These are phyloP conservation scores for Nitzschia sp. DNA, from an alignment of 108 stramenopile genomes.

Conservation along the genomic window DNA sequence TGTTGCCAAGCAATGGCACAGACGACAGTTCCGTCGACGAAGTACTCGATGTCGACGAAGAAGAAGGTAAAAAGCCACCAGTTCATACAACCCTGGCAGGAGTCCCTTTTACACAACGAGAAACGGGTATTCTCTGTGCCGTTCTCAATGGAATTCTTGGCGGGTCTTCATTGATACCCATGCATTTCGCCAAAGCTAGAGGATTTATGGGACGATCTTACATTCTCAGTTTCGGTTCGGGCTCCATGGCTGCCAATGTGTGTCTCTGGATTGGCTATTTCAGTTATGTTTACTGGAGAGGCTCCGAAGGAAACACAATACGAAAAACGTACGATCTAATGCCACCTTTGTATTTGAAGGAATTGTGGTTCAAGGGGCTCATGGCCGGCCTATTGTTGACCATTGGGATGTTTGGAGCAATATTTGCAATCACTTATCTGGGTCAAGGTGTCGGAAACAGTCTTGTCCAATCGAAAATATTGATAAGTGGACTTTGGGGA, in stretches of 20 bases:
- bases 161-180: slow-evolving; percentile 50
- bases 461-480: slow-evolving; percentile 34
- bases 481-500: slow-evolving; percentile 68
- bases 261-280: slow-evolving; percentile 39
- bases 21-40: no score
- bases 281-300: slow-evolving; percentile 11
- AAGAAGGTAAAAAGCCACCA: neutral
- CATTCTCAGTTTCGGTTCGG: slow-evolving; percentile 47
- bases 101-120: slow-evolving; percentile 27
- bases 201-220: slow-evolving; percentile 34
- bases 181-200: slow-evolving; percentile 51
- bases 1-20: no score
- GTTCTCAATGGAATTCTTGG: slow-evolving; percentile 50
- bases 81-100: neutral
- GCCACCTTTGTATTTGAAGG: slow-evolving; percentile 48
- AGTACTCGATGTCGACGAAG: neutral
- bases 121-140: slow-evolving; percentile 50
- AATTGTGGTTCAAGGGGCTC: slow-evolving; percentile 46
- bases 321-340: slow-evolving; percentile 43
- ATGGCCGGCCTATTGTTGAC: slow-evolving; percentile 52
- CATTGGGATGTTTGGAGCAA: slow-evolving; percentile 62
- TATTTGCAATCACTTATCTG: slow-evolving; percentile 61
- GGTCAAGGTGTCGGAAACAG: slow-evolving; percentile 75
- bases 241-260: slow-evolving; percentile 46
- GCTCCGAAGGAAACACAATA: slow-evolving; percentile 5